Percentiles rank a stretch among this genome's conserved stretches.
Evolutionary conservation across 2,329 filamentous ascomycete species (phyloP).

Genomic region (Moelleriella libera): DNA sequence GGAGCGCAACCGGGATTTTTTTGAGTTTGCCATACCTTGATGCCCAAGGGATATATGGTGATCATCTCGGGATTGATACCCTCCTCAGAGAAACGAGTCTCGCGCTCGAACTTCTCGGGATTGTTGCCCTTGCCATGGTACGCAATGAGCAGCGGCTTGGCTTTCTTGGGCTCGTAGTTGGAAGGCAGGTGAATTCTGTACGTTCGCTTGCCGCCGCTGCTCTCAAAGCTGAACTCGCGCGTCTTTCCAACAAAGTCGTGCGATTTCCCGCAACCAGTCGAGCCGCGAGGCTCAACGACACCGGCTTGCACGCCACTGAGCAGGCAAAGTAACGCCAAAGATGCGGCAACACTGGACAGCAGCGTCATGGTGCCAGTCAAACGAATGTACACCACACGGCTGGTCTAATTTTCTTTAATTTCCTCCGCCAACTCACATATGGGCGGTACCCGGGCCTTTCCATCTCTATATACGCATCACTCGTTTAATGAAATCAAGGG

Average conservation of each 20-base stretch:
- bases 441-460: background rate
- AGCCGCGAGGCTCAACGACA: background rate
- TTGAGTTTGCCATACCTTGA: slow-evolving; percentile 13
- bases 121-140: slow-evolving; percentile 29
- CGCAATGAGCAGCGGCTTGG: slow-evolving; percentile 27
- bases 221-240: slow-evolving; percentile 9
- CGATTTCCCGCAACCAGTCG: slow-evolving; percentile 7
- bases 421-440: background rate
- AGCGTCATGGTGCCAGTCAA: background rate
- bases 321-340: background rate
- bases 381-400: background rate
- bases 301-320: background rate
- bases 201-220: slow-evolving; percentile 6
- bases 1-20: background rate
- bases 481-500: too few relatives aligned
- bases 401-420: background rate
- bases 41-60: slow-evolving; percentile 31
- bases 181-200: slow-evolving; percentile 11
- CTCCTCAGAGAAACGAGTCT: slow-evolving; percentile 21
- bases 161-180: slow-evolving; percentile 16
- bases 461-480: background rate
- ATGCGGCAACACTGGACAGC: background rate
- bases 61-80: slow-evolving; percentile 20
- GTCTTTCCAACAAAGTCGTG: slow-evolving; percentile 9
- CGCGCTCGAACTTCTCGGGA: slow-evolving; percentile 17